These are phyloP conservation scores for Kuraishia capsulata DNA, from an alignment of 805 yeast genomes.

Conservation along the genomic window DNA sequence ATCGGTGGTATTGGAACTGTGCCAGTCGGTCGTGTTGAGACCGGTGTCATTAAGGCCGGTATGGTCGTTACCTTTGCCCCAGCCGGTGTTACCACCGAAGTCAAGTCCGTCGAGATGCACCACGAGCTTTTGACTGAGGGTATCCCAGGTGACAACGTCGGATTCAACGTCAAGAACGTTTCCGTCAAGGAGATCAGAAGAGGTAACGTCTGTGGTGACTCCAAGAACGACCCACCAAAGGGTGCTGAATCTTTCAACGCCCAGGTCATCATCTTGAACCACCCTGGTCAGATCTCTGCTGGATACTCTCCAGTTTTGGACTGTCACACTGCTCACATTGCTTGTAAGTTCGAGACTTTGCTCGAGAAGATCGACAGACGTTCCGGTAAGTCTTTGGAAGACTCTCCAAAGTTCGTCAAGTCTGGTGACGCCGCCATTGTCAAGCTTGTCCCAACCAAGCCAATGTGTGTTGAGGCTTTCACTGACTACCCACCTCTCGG, in stretches of 20 bases:
- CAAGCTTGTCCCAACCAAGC: constrained; percentile 79
- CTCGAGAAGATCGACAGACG: constrained; percentile 84
- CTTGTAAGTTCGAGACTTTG: constrained; percentile 71
- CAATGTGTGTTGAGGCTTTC: constrained; percentile 93
- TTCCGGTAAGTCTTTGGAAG: constrained; percentile 87
- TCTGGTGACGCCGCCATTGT: constrained; percentile 97
- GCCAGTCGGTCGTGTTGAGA: constrained; percentile 92
- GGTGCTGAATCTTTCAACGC: constrained; percentile 76
- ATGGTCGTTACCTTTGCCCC: constrained; percentile 87
- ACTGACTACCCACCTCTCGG: constrained; percentile 94
- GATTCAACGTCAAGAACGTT: constrained; percentile 86
- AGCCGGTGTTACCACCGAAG: constrained; percentile 84
- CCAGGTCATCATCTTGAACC: constrained; percentile 82
- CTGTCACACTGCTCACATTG: constrained; percentile 91
- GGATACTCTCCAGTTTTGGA: constrained; percentile 90
- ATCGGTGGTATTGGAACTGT: constrained; percentile 89
- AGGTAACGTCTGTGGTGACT: constrained; percentile 91
- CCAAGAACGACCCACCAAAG: constrained; percentile 82
- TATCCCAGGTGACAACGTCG: constrained; percentile 87
- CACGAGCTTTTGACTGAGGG: constrained; percentile 75
- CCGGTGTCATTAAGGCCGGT: constrained; percentile 88
- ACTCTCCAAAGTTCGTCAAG: constrained; percentile 86
- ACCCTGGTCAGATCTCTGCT: constrained; percentile 85
- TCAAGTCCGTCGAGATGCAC: constrained; percentile 85
- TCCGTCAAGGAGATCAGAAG: constrained; percentile 84